These are phyloP conservation scores for Yarrowia hollandica DNA, from an alignment of 805 yeast species.

Conservation along the genomic window DNA sequence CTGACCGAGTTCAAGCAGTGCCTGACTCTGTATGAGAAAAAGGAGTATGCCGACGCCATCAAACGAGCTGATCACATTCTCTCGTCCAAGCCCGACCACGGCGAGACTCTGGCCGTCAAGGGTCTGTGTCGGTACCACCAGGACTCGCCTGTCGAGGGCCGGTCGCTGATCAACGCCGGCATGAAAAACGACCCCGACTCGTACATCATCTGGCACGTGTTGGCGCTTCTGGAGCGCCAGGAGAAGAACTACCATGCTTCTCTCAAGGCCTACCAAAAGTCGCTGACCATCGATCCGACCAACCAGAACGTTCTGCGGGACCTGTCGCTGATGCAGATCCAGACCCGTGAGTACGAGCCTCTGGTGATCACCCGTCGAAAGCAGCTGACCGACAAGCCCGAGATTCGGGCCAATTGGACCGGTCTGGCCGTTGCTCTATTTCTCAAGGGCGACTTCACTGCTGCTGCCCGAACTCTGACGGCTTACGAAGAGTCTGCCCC, in stretches of 20 bases:
- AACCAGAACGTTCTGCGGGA: slow-evolving; percentile 82
- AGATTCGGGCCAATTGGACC: slow-evolving; percentile 73
- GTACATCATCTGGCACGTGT: slow-evolving; percentile 77
- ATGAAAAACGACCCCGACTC: slow-evolving; percentile 57
- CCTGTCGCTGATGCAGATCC: slow-evolving; percentile 74
- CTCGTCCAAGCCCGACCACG: slow-evolving; percentile 72
- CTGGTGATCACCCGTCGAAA: slow-evolving; percentile 26
- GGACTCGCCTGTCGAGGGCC: slow-evolving; percentile 57
- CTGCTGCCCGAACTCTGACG: slow-evolving; percentile 68
- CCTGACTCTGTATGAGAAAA: slow-evolving; percentile 74
- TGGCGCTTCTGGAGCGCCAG: slow-evolving; percentile 78
- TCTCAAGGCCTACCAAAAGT: slow-evolving; percentile 70
- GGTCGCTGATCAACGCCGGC: slow-evolving; percentile 60
- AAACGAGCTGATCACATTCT: slow-evolving; percentile 71
- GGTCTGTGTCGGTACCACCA: slow-evolving; percentile 65
- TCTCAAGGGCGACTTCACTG: slow-evolving; percentile 62
- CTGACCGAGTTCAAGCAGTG: slow-evolving; percentile 79
- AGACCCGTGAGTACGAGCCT: slow-evolving; percentile 53
- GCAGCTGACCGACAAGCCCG: slow-evolving; percentile 25
- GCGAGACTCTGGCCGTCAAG: slow-evolving; percentile 81
- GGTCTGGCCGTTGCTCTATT: slow-evolving; percentile 83
- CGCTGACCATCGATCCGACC: slow-evolving; percentile 73
- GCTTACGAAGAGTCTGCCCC: slow-evolving; percentile 71
- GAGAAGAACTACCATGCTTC: slow-evolving; percentile 73
- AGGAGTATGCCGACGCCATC: slow-evolving; percentile 83